Percentiles rank a stretch among this genome's conserved stretches.
Evolutionary conservation across 2,329 filamentous ascomycete species (phyloP).

Genomic region (Colletotrichum endophyticum): DNA sequence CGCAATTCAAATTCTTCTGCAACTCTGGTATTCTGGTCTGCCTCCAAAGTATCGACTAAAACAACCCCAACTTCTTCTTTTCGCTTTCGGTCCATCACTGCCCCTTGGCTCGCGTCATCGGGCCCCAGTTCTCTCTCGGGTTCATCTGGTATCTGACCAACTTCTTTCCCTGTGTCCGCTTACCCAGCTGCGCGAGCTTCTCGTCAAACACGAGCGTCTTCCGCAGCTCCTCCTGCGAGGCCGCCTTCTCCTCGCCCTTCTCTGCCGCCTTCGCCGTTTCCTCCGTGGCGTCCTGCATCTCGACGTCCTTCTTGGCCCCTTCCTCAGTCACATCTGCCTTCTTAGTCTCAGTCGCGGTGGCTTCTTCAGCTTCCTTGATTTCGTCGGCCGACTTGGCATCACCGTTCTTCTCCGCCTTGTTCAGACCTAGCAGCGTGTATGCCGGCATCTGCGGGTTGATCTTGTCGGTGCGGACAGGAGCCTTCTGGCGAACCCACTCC

Average conservation of each 20-base stretch:
- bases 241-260: conserved; percentile 9
- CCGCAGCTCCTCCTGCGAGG: conserved; percentile 46
- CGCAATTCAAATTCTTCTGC: not conserved
- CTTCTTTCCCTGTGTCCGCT: conserved; percentile 68
- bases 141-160: conserved; percentile 90
- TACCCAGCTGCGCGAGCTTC: conserved; percentile 75
- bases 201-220: conserved; percentile 78
- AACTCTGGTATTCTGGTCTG: not conserved
- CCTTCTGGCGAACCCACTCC: conserved; percentile 85
- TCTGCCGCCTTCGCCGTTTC: conserved; percentile 38
- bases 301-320: conserved; percentile 31
- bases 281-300: conserved; percentile 30
- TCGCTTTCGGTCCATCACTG: conserved; percentile 65
- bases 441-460: conserved; percentile 75
- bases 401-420: conserved; percentile 35
- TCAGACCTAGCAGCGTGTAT: conserved; percentile 67
- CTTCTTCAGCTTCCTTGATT: not conserved
- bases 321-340: conserved; percentile 17
- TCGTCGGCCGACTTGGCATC: conserved; percentile 15
- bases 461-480: conserved; percentile 75
- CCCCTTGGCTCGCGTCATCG: conserved; percentile 67
- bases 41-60: not conserved
- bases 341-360: not conserved
- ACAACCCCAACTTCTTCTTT: conserved; percentile 49
- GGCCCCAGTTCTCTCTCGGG: conserved; percentile 92